A percentile compares a stretch with the other conserved stretches of the same genome.
Conservation (phyloP, 1,284 basidiomycete genomes). For the Austropuccinia psidii region DNA sequence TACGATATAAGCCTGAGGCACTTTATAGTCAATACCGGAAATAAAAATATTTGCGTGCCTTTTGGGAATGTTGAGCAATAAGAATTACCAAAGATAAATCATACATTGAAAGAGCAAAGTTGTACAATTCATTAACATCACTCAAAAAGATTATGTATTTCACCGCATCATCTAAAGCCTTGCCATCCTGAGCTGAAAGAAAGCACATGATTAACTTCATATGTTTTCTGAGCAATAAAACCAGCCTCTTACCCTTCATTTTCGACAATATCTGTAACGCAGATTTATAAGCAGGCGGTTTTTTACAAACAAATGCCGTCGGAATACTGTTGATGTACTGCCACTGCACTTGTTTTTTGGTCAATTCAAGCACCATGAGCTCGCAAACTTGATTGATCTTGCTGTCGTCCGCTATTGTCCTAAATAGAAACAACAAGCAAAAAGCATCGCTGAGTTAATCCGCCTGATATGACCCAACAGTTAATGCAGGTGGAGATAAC, state of each 20-base stretch:
- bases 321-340: constrained; percentile 83
- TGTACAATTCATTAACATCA: constrained; percentile 82
- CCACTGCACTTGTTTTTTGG: constrained; percentile 59
- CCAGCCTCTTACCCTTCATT: constrained; percentile 58
- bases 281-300: constrained; percentile 81
- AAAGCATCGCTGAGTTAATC: no score
- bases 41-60: constrained; percentile 54
- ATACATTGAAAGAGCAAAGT: constrained; percentile 96
- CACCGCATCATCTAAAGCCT: constrained; percentile 84
- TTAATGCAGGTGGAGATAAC: no score
- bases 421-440: constrained; percentile 36
- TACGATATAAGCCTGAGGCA: no score
- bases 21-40: no score
- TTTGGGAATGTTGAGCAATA: constrained; percentile 94
- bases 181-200: constrained; percentile 63
- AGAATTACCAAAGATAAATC: constrained; percentile 91
- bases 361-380: constrained; percentile 64
- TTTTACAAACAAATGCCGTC: constrained; percentile 85
- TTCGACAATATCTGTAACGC: constrained; percentile 69
- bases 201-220: no score
- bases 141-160: constrained; percentile 98
- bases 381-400: constrained; percentile 70
- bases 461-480: no score
- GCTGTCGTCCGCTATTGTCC: constrained; percentile 44
- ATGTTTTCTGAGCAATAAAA: no score